A percentile compares a stretch with the other conserved stretches of the same genome.
Evolutionary conservation across 2,329 filamentous ascomycete species (phyloP).

Genomic region (Penicillium sp.): DNA sequence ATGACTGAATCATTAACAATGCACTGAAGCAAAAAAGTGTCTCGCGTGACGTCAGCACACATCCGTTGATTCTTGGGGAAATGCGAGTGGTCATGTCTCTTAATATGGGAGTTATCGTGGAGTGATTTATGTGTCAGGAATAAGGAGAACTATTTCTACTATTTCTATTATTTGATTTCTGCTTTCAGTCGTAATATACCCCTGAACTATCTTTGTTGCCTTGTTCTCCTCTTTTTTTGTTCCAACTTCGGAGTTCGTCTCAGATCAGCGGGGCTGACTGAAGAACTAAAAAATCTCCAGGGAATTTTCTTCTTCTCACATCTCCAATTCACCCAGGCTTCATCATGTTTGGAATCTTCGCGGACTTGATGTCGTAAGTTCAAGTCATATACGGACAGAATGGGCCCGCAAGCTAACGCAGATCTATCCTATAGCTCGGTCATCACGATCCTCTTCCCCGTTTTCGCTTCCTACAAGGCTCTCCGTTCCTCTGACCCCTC

Average conservation of each 20-base stretch:
- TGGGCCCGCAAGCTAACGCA: conserved; percentile 7
- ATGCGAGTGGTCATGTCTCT: not conserved
- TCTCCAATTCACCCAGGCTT: not conserved
- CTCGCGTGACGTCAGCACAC: conserved; percentile 4
- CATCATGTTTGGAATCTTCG: conserved; percentile 73
- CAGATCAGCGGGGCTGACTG: conserved; percentile 9
- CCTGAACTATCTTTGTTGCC: conserved; percentile 6
- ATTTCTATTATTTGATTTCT: not conserved
- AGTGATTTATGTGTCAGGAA: not conserved
- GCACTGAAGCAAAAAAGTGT: not conserved
- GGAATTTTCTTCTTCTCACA: conserved; percentile 6
- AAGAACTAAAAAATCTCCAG: conserved; percentile 2
- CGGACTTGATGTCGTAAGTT: conserved; percentile 72
- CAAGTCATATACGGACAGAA: not conserved
- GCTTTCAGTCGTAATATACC: not conserved
- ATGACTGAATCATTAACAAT: not conserved
- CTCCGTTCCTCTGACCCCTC: conserved; percentile 88
- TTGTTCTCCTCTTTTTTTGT: not conserved
- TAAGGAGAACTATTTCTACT: not conserved
- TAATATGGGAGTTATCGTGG: not conserved
- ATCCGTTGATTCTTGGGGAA: not conserved
- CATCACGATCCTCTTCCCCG: conserved; percentile 86
- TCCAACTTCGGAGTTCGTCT: not conserved
- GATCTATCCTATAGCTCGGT: conserved; percentile 59
- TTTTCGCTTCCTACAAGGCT: conserved; percentile 97